Percentiles rank a stretch among this genome's conserved stretches.
These are phyloP conservation scores for Barnettozyma pratensis DNA, from an alignment of 805 yeast genomes.

Conservation along the genomic window DNA sequence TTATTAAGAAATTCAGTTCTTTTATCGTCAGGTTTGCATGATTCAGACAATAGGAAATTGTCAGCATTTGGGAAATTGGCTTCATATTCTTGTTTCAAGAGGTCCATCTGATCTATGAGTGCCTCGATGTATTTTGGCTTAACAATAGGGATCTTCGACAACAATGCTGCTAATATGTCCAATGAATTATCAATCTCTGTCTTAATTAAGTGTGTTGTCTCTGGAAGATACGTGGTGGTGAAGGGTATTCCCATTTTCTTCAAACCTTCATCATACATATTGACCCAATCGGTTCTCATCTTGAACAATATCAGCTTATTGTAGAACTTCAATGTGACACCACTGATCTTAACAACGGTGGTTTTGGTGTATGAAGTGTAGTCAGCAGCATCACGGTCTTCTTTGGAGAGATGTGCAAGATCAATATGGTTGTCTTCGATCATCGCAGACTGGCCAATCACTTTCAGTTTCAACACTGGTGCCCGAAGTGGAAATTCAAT, in stretches of 20 bases:
- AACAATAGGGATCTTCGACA: slow-evolving; percentile 27
- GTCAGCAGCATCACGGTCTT: slow-evolving; percentile 1
- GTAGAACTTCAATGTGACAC: slow-evolving; percentile 13
- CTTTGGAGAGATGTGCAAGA: slow-evolving; percentile 1
- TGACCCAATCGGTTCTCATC: slow-evolving; percentile 9
- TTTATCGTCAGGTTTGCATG: slow-evolving; percentile 18
- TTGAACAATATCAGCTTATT: slow-evolving; percentile 11
- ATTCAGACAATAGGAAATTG: slow-evolving; percentile 20
- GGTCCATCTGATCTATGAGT: slow-evolving; percentile 11
- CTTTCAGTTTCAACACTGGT: slow-evolving; percentile 7
- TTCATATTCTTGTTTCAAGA: slow-evolving; percentile 17
- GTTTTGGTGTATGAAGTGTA: slow-evolving; percentile 1
- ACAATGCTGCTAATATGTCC: slow-evolving; percentile 29
- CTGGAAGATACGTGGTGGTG: slow-evolving; percentile 11
- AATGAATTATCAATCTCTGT: slow-evolving; percentile 20
- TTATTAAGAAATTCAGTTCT: slow-evolving; percentile 23
- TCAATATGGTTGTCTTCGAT: slow-evolving; percentile 3
- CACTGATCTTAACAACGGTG: slow-evolving; percentile 18
- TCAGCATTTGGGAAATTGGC: slow-evolving; percentile 22
- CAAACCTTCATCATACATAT: slow-evolving; percentile 10
- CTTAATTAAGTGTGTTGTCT: slow-evolving; percentile 26
- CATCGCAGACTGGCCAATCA: slow-evolving; percentile 7
- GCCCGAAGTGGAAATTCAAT: slow-evolving; percentile 9
- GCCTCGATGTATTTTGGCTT: slow-evolving; percentile 19
- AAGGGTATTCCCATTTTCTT: slow-evolving; percentile 26